Evolutionary conservation across 257 asterid genomes (phyloP).

Genomic region (Capsicum pubescens): DNA sequence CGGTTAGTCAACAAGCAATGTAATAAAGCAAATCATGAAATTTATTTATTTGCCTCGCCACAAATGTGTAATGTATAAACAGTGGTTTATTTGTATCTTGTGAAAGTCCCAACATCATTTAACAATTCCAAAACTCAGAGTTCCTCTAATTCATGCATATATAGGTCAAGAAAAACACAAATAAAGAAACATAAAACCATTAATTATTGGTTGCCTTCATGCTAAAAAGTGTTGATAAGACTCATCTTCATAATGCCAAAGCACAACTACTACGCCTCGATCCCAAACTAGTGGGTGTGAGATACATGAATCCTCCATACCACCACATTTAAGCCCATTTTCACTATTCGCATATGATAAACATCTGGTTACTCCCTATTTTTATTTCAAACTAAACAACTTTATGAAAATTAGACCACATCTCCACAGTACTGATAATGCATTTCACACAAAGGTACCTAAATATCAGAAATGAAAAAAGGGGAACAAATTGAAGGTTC

Average conservation of each 20-base stretch:
- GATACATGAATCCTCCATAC: background rate
- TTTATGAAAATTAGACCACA: background rate
- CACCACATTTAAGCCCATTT: background rate
- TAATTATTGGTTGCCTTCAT: background rate
- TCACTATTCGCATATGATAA: background rate
- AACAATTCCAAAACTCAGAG: background rate
- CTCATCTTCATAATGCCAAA: background rate
- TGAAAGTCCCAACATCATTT: no score
- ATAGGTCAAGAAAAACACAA: background rate
- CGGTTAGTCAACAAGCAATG: background rate
- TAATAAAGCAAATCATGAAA: background rate
- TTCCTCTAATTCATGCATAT: background rate
- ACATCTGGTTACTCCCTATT: background rate
- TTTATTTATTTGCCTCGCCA: background rate
- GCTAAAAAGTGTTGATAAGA: background rate
- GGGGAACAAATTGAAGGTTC: background rate
- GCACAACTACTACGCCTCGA: background rate
- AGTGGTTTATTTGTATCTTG: background rate
- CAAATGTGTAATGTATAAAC: background rate
- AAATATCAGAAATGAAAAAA: background rate
- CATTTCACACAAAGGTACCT: background rate
- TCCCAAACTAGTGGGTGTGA: background rate
- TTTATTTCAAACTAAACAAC: background rate
- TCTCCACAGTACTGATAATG: background rate
- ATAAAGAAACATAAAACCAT: background rate